phyloP scores from a whole-genome alignment of 1,284 basidiomycete genomes.

The Waitea zeae region DNA sequence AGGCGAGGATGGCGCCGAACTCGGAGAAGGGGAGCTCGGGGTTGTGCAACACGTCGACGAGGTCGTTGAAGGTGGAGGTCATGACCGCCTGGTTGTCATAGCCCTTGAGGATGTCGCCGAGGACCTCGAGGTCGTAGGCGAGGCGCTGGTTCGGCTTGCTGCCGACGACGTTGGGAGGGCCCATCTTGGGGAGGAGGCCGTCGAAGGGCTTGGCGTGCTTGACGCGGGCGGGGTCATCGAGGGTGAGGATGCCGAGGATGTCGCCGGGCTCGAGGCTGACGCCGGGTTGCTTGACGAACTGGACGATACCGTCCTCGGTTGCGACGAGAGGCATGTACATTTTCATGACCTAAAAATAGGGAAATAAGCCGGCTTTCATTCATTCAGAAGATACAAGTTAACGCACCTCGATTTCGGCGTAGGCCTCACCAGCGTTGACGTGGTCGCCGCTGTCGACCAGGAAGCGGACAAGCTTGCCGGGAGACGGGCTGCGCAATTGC shows the following conservation, averaged over 20 bases:
- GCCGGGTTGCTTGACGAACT: slow-evolving; percentile 96
- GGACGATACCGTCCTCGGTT: slow-evolving; percentile 90
- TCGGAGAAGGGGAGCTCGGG: slow-evolving; percentile 86
- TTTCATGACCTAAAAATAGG: slow-evolving; percentile 74
- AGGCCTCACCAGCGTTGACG: slow-evolving; percentile 88
- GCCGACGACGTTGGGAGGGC: slow-evolving; percentile 74
- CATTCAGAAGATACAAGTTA: slow-evolving; percentile 8
- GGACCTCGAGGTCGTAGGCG: slow-evolving; percentile 56
- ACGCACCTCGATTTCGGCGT: slow-evolving; percentile 91
- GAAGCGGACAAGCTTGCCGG: slow-evolving; percentile 92
- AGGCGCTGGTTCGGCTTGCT: slow-evolving; percentile 88
- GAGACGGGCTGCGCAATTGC: slow-evolving; percentile 89
- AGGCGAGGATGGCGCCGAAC: slow-evolving; percentile 69
- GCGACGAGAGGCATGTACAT: slow-evolving; percentile 98
- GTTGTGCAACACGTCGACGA: slow-evolving; percentile 64
- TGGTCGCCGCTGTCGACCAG: slow-evolving; percentile 96
- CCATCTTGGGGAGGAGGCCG: slow-evolving; percentile 78
- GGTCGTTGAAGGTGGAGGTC: slow-evolving; percentile 68
- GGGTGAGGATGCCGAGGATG: slow-evolving; percentile 91
- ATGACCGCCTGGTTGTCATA: slow-evolving; percentile 89
- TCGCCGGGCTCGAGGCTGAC: slow-evolving; percentile 95
- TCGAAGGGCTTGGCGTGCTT: slow-evolving; percentile 98
- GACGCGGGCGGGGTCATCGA: slow-evolving; percentile 94
- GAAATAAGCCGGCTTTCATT: slow-evolving; percentile 4
- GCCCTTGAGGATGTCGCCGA: slow-evolving; percentile 88